These are phyloP conservation scores for Adenanthera pavonina DNA, from an alignment of 306 rosid genomes.

Conservation along the genomic window DNA sequence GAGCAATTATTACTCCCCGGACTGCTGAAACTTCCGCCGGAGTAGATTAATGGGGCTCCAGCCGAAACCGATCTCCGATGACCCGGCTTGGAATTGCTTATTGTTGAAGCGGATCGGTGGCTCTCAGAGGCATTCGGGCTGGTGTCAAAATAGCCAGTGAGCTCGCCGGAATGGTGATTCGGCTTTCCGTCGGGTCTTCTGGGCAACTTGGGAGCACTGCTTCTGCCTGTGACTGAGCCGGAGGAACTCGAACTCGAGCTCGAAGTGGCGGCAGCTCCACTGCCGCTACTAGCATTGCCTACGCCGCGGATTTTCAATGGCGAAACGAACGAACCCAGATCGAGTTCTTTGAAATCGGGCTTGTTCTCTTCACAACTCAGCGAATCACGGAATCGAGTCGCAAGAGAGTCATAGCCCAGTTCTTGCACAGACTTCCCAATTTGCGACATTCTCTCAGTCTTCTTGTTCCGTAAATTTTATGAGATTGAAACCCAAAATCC, in stretches of 20 bases:
- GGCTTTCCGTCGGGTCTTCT: slow-evolving; percentile 54
- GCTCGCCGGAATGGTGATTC: slow-evolving; percentile 61
- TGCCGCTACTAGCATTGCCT: slow-evolving; percentile 33
- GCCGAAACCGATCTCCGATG: slow-evolving; percentile 89
- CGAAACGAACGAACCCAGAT: slow-evolving; percentile 66
- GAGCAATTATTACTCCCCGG: slow-evolving; percentile 36
- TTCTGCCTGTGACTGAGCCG: slow-evolving; percentile 59
- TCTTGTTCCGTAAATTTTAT: not conserved
- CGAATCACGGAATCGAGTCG: slow-evolving; percentile 49
- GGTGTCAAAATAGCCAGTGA: slow-evolving; percentile 48
- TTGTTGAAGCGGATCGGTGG: slow-evolving; percentile 53
- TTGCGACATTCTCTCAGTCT: slow-evolving; percentile 48
- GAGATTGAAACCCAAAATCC: slow-evolving; percentile 12
- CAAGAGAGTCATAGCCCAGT: slow-evolving; percentile 55
- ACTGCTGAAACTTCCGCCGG: slow-evolving; percentile 53
- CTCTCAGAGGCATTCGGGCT: slow-evolving; percentile 47
- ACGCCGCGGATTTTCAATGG: slow-evolving; percentile 49
- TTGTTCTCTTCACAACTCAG: slow-evolving; percentile 57
- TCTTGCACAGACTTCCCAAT: slow-evolving; percentile 58
- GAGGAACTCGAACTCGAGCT: slow-evolving; percentile 66
- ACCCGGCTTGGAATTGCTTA: slow-evolving; percentile 54
- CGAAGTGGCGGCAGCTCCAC: slow-evolving; percentile 38
- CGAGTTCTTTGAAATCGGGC: slow-evolving; percentile 71
- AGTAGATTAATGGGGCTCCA: slow-evolving; percentile 78
- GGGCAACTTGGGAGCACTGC: slow-evolving; percentile 42